Conservation (phyloP, 2,329 filamentous ascomycete species). For the Diaporthe nobilis region DNA sequence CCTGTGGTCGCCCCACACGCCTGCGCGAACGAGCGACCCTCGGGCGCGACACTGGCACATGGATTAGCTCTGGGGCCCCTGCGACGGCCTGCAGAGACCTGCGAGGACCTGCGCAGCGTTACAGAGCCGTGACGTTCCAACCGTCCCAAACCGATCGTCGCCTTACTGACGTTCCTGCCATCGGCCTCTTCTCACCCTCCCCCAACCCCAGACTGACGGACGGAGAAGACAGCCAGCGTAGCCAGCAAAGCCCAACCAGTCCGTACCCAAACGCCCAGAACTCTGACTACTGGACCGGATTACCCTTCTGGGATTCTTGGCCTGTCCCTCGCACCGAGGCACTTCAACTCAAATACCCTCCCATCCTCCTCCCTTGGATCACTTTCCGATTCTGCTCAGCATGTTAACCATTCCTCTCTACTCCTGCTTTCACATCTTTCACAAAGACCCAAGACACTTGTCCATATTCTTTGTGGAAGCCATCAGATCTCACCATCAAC, state of each 20-base stretch:
- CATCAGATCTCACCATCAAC: constrained; percentile 2
- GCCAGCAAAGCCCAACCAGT: not conserved
- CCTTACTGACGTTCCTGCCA: constrained; percentile 31
- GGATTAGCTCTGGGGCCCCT: constrained; percentile 23
- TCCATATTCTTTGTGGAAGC: constrained; percentile 16
- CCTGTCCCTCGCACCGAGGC: constrained; percentile 26
- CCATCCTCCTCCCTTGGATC: constrained; percentile 31
- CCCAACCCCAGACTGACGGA: constrained; percentile 13
- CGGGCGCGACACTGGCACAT: constrained; percentile 27
- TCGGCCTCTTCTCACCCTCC: constrained; percentile 39
- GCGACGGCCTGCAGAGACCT: constrained; percentile 12
- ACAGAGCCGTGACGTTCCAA: constrained; percentile 37
- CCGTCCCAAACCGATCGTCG: constrained; percentile 35
- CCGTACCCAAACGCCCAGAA: constrained; percentile 24
- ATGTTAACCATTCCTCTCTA: constrained; percentile 27
- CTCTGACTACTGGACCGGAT: constrained; percentile 33
- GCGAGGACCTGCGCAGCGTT: constrained; percentile 34
- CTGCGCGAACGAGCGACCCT: constrained; percentile 25
- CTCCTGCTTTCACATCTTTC: constrained; percentile 5
- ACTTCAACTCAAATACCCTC: constrained; percentile 40
- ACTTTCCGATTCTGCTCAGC: constrained; percentile 5
- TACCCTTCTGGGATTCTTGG: constrained; percentile 34
- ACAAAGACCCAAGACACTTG: constrained; percentile 23
- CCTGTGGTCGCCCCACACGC: constrained; percentile 1
- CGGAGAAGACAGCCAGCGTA: not conserved